Conservation (phyloP, 352 stramenopile genomes). For the Globisporangium emineosum region DNA sequence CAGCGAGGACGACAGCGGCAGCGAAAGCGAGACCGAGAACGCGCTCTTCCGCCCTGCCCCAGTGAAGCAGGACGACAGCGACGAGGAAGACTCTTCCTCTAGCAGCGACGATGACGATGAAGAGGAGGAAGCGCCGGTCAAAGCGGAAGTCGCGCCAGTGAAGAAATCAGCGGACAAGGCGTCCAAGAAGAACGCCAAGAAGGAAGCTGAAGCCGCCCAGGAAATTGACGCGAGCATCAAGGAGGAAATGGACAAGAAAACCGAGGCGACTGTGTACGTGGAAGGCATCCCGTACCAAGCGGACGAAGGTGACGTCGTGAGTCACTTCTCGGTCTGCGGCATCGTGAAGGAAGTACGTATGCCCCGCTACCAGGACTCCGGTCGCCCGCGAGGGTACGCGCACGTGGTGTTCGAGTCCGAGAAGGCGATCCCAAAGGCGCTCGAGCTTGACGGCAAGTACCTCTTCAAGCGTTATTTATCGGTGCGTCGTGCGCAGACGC, state of each 20-base stretch:
- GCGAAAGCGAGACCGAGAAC: slow-evolving; percentile 61
- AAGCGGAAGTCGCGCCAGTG: slow-evolving; percentile 23
- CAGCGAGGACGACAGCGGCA: slow-evolving; percentile 21
- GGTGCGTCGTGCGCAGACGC: slow-evolving; percentile 77
- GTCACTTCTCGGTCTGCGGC: slow-evolving; percentile 85
- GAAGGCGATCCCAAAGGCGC: slow-evolving; percentile 65
- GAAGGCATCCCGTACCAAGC: slow-evolving; percentile 95
- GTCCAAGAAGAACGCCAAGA: slow-evolving; percentile 21
- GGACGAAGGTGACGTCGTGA: slow-evolving; percentile 88
- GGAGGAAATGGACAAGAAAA: slow-evolving; percentile 71
- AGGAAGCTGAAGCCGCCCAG: slow-evolving; percentile 16
- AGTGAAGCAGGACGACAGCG: slow-evolving; percentile 22
- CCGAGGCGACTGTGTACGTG: slow-evolving; percentile 89
- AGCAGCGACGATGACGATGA: slow-evolving; percentile 39
- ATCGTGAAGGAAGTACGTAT: slow-evolving; percentile 94
- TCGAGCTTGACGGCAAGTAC: slow-evolving; percentile 88
- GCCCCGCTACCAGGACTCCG: slow-evolving; percentile 91
- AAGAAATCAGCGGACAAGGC: slow-evolving; percentile 14
- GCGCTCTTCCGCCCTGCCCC: slow-evolving; percentile 67
- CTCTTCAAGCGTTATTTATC: slow-evolving; percentile 89
- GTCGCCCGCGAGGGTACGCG: slow-evolving; percentile 87
- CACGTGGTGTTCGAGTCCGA: slow-evolving; percentile 91
- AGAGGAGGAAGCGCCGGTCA: slow-evolving; percentile 66
- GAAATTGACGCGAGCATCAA: slow-evolving; percentile 28
- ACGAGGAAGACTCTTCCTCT: slow-evolving; percentile 23